Percentiles rank a stretch among this genome's conserved stretches.
These are phyloP conservation scores for Xylaria multiplex DNA, from an alignment of 2,329 filamentous ascomycete genomes.

Conservation along the genomic window DNA sequence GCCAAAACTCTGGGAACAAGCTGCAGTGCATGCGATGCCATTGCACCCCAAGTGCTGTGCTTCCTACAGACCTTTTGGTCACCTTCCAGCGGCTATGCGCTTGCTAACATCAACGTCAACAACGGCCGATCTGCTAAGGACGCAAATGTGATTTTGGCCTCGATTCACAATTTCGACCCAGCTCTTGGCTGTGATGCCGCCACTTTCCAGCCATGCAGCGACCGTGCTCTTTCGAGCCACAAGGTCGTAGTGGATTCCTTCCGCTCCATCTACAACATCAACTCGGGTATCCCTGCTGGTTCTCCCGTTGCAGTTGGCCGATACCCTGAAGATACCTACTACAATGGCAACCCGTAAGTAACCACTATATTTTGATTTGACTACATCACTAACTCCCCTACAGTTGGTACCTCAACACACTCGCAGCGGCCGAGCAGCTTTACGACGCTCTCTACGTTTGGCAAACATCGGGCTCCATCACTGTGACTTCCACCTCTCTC, in stretches of 20 bases:
- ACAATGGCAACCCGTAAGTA: constrained; percentile 73
- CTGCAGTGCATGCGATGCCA: constrained; percentile 68
- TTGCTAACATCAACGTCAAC: constrained; percentile 74
- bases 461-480: constrained; percentile 70
- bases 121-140: constrained; percentile 75
- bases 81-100: constrained; percentile 65
- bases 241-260: constrained; percentile 81
- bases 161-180: constrained; percentile 77
- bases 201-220: constrained; percentile 83
- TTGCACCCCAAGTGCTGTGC: constrained; percentile 77
- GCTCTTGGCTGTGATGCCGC: constrained; percentile 70
- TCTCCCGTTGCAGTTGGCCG: constrained; percentile 71
- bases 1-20: constrained; percentile 70
- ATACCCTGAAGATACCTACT: constrained; percentile 79
- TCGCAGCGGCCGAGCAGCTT: constrained; percentile 82
- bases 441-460: constrained; percentile 81
- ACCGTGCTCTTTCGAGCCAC: constrained; percentile 76
- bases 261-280: constrained; percentile 74
- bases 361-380: neutral
- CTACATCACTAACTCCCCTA: constrained; percentile 27
- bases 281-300: constrained; percentile 69
- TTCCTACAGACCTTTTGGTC: constrained; percentile 81
- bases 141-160: constrained; percentile 73
- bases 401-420: constrained; percentile 78
- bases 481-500: constrained; percentile 71